Conservation (phyloP, 106 monocot genomes). For the Phalaenopsis equestris region DNA sequence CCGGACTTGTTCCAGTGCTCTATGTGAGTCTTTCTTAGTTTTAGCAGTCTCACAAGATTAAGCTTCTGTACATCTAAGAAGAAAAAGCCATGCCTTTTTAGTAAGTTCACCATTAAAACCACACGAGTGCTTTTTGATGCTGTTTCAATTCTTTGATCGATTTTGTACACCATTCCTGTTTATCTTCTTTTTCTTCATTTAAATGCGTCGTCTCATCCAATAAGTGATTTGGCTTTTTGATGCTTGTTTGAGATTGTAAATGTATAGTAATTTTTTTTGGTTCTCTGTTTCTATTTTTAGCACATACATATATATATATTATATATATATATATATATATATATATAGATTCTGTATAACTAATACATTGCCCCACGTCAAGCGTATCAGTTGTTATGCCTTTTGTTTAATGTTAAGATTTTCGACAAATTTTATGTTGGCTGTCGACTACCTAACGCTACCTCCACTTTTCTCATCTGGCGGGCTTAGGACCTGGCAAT, state of each 20-base stretch:
- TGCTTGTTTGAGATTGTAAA: background rate
- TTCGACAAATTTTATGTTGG: no score
- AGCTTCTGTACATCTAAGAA: background rate
- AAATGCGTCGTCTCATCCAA: background rate
- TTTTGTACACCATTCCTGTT: background rate
- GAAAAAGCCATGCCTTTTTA: background rate
- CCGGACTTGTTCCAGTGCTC: conserved; percentile 91
- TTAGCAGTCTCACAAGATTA: background rate
- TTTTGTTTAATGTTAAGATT: no score
- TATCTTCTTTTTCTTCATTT: background rate
- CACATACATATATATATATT: background rate
- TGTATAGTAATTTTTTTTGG: background rate
- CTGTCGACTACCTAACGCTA: no score
- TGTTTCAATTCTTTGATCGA: background rate
- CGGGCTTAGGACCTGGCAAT: no score
- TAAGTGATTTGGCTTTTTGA: background rate
- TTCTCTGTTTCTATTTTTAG: background rate
- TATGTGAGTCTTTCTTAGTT: conserved; percentile 53
- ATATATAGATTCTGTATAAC: no score
- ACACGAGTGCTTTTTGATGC: background rate
- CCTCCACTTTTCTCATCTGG: no score
- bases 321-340: background rate
- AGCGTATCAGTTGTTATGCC: no score
- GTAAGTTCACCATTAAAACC: background rate
- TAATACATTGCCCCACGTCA: no score